Base-by-base conservation (phyloP, 2,329 filamentous ascomycete genomes). In the Albophoma yamanashiensis region DNA sequence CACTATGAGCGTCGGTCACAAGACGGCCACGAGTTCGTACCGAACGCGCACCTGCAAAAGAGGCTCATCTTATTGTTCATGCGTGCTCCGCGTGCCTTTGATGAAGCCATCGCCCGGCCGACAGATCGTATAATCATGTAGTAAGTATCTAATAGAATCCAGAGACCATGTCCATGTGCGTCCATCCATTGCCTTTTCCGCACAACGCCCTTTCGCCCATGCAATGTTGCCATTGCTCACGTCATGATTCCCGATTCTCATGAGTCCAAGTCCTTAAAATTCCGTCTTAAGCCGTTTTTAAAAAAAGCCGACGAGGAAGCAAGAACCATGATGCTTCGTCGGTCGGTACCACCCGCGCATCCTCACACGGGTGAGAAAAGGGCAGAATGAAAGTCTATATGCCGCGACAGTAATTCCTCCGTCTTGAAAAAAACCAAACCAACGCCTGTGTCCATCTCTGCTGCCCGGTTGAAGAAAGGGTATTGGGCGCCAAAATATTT, bases 401-500 rank as follows among this genome's bases (percentile, higher is more conserved):
- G 52, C 38, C 22, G 25, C 42, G 39, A 52, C 55, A 47, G 47
- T 25, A 34, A 22, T 31, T 25, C 40, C 45, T 38, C 39, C 56
- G 14, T 25, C 55, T 56, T 50, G 9, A 34, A 22, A 34, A 34
- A 22, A 34, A 27, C 27, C 57, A 50, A 60, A 38, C 25, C 53
- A 62, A 62, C 61, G 61, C 59, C 59, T 27, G 47, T 58, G 22
- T 47, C 50, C 39, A 40, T n/a, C 50, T 27, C 59, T 55, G 55
- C 59, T 50, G 59, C 50, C 56, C n/a, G 27, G 42, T 12, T 50
- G 45, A 57, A 61, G 27, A 61, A 61, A 52, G 61, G 62, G 62
- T 63, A 61, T 63, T 63, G 57, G 22, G 61, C 59, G 55, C 40
- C 40, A 39, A 47, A 17, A 17, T 31, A 50, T 56, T 25, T 40